A percentile compares a stretch with the other conserved stretches of the same genome.
These are phyloP conservation scores for Curvularia eragrostidis DNA, from an alignment of 2,329 filamentous ascomycete species.

Conservation along the genomic window DNA sequence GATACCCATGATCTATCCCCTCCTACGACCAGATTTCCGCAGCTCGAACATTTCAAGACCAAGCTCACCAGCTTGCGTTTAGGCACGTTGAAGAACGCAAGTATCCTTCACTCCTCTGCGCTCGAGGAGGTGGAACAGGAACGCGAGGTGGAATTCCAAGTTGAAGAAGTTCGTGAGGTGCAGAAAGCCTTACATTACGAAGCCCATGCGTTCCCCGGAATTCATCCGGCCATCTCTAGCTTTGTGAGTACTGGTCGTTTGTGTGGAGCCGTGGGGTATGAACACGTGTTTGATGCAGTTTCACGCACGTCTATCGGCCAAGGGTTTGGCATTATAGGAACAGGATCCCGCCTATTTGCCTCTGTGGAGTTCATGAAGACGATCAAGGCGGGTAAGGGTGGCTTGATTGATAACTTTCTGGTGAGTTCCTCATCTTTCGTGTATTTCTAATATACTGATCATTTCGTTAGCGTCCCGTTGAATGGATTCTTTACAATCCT, in stretches of 20 bases:
- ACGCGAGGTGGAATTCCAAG: slow-evolving; percentile 64
- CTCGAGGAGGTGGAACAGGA: slow-evolving; percentile 66
- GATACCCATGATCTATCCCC: slow-evolving; percentile 17
- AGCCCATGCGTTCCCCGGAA: slow-evolving; percentile 54
- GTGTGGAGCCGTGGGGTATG: slow-evolving; percentile 43
- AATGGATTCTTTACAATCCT: slow-evolving; percentile 65
- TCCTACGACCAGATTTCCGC: slow-evolving; percentile 38
- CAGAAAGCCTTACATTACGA: slow-evolving; percentile 54
- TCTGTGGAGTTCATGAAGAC: slow-evolving; percentile 58
- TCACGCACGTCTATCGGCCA: slow-evolving; percentile 43
- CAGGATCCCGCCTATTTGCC: slow-evolving; percentile 42
- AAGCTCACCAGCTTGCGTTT: slow-evolving; percentile 51
- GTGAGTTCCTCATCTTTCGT: slow-evolving; percentile 15
- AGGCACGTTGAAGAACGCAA: slow-evolving; percentile 12
- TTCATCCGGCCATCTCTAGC: slow-evolving; percentile 53
- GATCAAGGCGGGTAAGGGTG: slow-evolving; percentile 34
- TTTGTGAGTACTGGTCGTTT: slow-evolving; percentile 56
- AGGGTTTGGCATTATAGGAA: slow-evolving; percentile 33
- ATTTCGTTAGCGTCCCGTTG: slow-evolving; percentile 47
- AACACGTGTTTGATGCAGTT: slow-evolving; percentile 53
- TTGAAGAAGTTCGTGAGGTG: slow-evolving; percentile 62
- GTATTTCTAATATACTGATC: neutral
- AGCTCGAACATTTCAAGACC: slow-evolving; percentile 33
- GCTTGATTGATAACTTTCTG: slow-evolving; percentile 51
- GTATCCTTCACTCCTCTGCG: slow-evolving; percentile 51